Evolutionary conservation across 2,329 filamentous ascomycete genomes (phyloP).

Genomic region (Colletotrichum noveboracense): DNA sequence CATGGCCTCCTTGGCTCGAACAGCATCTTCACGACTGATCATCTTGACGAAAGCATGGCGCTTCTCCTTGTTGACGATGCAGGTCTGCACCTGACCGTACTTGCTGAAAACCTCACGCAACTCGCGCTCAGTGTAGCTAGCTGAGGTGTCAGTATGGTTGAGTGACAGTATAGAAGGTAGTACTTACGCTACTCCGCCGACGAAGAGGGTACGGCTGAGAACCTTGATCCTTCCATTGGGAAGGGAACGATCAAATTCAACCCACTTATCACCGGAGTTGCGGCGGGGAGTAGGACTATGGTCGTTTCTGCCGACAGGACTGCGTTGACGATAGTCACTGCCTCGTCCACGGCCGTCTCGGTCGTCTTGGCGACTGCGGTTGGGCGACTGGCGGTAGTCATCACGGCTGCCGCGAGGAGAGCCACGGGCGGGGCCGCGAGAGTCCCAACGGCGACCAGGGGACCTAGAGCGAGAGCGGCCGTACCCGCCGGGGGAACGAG

Average conservation of each 20-base stretch:
- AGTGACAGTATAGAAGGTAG: background rate
- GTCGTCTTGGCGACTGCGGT: constrained; percentile 62
- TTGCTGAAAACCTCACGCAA: constrained; percentile 80
- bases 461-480: constrained; percentile 79
- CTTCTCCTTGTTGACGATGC: constrained; percentile 98
- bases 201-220: constrained; percentile 91
- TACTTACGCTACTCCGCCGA: constrained; percentile 89
- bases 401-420: constrained; percentile 67
- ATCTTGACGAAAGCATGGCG: constrained; percentile 99
- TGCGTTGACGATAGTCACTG: constrained; percentile 86
- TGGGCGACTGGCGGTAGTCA: constrained; percentile 73
- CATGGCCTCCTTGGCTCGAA: constrained; percentile 85
- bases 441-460: constrained; percentile 75
- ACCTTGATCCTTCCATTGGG: constrained; percentile 86
- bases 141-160: constrained; percentile 29
- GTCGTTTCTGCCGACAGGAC: constrained; percentile 70
- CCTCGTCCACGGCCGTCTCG: constrained; percentile 55
- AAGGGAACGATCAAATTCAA: constrained; percentile 79
- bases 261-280: constrained; percentile 63
- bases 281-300: constrained; percentile 63
- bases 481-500: constrained; percentile 67
- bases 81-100: constrained; percentile 91
- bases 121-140: constrained; percentile 78
- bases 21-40: constrained; percentile 85
- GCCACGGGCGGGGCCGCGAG: constrained; percentile 47